Evolutionary conservation across 2,329 filamentous ascomycete genomes (phyloP), one percentile per base, ranked within the genome.

Genomic region (Ophiocordyceps polyrhachis-furcata): DNA sequence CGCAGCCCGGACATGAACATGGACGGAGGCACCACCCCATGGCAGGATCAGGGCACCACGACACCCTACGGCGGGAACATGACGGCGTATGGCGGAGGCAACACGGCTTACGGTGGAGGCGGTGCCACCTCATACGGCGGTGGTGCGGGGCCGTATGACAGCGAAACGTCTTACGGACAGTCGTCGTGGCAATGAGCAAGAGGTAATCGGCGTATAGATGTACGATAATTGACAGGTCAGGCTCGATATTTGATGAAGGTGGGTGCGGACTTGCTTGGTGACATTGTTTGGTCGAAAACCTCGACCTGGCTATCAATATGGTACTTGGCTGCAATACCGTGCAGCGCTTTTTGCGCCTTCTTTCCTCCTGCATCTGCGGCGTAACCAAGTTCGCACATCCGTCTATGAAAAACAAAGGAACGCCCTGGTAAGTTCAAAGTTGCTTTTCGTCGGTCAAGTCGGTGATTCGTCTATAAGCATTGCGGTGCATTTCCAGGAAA

Each of bases 401-500:
- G 38, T 47, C 40, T 45, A 49, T 32, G n/a, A 48, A 32, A 19
- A 11, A 17, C 4, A 35, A 41, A 19, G 13, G 5, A 51, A 47
- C 56, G 53, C 54, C 53, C 41, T 28, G 25, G 25, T 28, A 28
- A 28, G 25, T 51, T 46, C 56, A 37, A 40, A 20, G n/a, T 12
- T 20, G 7, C 15, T 51, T 49, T 12, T 44, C 45, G 28, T 55
- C 51, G 32, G 59, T 55, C 40, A 58, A 48, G 44, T 63, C 69
- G 49, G 67, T 65, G 44, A 76, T 49, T 49, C 67, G 68, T 59
- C 73, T 71, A 63, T 86, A 93, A 23, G 79, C 60, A 61, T 81
- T 84, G 66, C 88, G 86, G 62, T 93, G 86, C 59, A 85, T 79
- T 60, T 93, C 86, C 56, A 93, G 60, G 60, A 91, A 88, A 55